phyloP scores from a whole-genome alignment of 2,329 filamentous ascomycete genomes.

The Leptographium galeiforme region DNA sequence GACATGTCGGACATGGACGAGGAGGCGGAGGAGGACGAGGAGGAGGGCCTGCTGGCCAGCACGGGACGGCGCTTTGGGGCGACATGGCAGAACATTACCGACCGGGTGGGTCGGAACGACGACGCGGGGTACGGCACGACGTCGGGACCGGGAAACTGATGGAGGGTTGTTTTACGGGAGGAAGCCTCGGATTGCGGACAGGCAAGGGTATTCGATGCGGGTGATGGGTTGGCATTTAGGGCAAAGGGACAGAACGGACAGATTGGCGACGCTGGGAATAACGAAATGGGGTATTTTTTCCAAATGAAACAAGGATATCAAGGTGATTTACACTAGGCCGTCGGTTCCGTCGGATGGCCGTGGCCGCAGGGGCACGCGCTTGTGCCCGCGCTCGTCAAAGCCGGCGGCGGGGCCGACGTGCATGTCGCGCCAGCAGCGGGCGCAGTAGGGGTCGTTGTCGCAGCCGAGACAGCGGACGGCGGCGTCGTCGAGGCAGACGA shows the following conservation, averaged over 20 bases:
- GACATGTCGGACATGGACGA: slow-evolving; percentile 70
- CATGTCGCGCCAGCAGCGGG: slow-evolving; percentile 68
- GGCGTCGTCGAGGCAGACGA: slow-evolving; percentile 70
- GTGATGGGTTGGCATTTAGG: no score
- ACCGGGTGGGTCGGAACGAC: slow-evolving; percentile 22
- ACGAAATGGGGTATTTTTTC: no score
- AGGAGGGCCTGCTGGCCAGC: slow-evolving; percentile 78
- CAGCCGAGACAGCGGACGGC: slow-evolving; percentile 61
- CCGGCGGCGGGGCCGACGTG: slow-evolving; percentile 57
- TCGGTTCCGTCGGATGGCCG: no score
- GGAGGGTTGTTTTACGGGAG: no score
- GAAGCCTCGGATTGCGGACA: no score
- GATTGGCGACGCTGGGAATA: no score
- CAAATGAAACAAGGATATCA: no score
- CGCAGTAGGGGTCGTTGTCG: slow-evolving; percentile 59
- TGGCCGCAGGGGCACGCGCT: slow-evolving; percentile 41
- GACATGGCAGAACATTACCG: slow-evolving; percentile 79
- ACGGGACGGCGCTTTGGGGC: slow-evolving; percentile 72
- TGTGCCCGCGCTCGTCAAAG: slow-evolving; percentile 57
- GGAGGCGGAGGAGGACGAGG: slow-evolving; percentile 82
- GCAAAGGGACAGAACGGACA: no score
- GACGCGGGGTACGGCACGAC: slow-evolving; percentile 3
- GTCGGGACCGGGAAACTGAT: background rate
- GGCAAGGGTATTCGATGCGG: no score
- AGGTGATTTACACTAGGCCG: no score